A percentile compares a stretch with the other conserved stretches of the same genome.
phyloP scores from a whole-genome alignment of 2,329 filamentous ascomycete genomes.

The Claviceps monticola region DNA sequence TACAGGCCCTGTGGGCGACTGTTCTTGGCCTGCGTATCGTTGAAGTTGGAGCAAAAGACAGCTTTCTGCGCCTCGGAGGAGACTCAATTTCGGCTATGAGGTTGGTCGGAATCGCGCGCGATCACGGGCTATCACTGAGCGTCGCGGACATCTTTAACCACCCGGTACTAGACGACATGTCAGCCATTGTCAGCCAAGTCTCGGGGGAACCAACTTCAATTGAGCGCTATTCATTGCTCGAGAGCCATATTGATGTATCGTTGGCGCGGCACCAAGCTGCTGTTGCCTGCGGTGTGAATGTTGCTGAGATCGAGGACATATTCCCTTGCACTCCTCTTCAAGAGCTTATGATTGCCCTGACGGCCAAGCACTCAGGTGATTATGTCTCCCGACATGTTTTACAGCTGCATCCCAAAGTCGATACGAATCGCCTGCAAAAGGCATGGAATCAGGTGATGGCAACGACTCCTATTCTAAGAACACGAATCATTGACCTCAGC shows the following conservation, averaged over 20 bases:
- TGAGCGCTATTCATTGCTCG: neutral
- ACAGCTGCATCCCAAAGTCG: constrained; percentile 5
- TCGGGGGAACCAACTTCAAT: neutral
- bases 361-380: constrained; percentile 5
- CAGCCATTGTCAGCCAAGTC: neutral
- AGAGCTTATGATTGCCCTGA: constrained; percentile 24
- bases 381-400: constrained; percentile 10
- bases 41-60: constrained; percentile 24
- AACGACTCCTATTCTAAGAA: constrained; percentile 7
- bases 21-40: constrained; percentile 5
- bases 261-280: neutral
- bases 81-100: constrained; percentile 34
- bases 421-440: constrained; percentile 4
- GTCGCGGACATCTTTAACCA: constrained; percentile 28
- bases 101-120: constrained; percentile 18
- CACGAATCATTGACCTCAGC: constrained; percentile 7
- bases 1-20: constrained; percentile 3
- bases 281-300: constrained; percentile 1
- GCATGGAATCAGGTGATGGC: constrained; percentile 9
- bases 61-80: constrained; percentile 33
- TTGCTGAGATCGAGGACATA: constrained; percentile 19
- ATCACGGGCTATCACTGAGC: constrained; percentile 21
- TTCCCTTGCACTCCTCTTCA: constrained; percentile 29
- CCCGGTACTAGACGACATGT: constrained; percentile 3
- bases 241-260: neutral